Percentiles rank a stretch among this genome's conserved stretches.
Conservation (phyloP, 331 rosid species). For the Quercus tomentella region DNA sequence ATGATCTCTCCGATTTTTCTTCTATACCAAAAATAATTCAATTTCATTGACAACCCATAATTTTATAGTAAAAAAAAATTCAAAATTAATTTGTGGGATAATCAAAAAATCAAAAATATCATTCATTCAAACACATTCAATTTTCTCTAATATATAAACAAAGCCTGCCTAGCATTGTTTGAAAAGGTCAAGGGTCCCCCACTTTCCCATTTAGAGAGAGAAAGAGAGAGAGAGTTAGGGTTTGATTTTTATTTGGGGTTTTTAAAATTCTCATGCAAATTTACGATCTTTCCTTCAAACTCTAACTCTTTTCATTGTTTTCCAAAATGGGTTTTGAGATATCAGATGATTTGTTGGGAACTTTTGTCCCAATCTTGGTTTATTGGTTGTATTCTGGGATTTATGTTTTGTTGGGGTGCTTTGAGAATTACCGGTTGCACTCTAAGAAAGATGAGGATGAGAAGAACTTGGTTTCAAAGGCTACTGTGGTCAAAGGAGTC, state of each 20-base stretch:
- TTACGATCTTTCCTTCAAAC: neutral
- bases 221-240: neutral
- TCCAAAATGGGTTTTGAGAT: slow-evolving; percentile 58
- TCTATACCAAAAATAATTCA: neutral
- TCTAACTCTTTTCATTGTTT: slow-evolving; percentile 16
- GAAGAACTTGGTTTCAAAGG: slow-evolving; percentile 84
- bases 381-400: slow-evolving; percentile 88
- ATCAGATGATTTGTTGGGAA: slow-evolving; percentile 87
- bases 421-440: slow-evolving; percentile 72
- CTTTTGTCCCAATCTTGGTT: slow-evolving; percentile 71
- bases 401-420: slow-evolving; percentile 57
- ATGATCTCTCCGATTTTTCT: neutral
- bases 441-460: slow-evolving; percentile 77
- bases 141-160: too few relatives aligned
- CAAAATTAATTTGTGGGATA: too few relatives aligned
- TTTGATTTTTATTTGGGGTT: neutral
- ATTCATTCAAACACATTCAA: too few relatives aligned
- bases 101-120: too few relatives aligned
- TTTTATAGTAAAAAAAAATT: neutral
- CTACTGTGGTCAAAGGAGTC: slow-evolving; percentile 78
- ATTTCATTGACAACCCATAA: neutral
- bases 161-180: too few relatives aligned
- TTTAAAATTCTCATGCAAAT: slow-evolving; percentile 12
- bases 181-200: too few relatives aligned
- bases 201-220: too few relatives aligned